Evolutionary conservation across 2,329 filamentous ascomycete genomes (phyloP).

Genomic region (Colletotrichum sp.): DNA sequence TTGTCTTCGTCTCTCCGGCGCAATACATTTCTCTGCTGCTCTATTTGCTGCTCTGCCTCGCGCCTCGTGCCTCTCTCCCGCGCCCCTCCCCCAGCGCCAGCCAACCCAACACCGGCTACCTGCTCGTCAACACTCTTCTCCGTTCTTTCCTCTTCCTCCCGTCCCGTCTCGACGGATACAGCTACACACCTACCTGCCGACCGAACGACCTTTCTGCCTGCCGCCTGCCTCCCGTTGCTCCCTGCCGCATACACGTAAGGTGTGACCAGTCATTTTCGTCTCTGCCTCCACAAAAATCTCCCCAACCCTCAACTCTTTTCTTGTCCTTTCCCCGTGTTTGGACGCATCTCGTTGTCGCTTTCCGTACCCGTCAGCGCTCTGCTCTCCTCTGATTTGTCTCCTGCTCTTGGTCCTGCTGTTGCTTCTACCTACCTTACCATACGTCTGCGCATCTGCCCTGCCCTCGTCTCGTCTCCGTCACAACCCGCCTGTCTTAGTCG

Average conservation of each 20-base stretch:
- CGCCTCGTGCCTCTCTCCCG: background rate
- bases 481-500: background rate
- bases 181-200: background rate
- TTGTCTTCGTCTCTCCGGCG: background rate
- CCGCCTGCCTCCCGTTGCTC: background rate
- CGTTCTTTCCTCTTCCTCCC: background rate
- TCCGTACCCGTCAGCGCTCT: background rate
- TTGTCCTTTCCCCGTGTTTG: background rate
- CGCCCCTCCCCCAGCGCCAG: background rate
- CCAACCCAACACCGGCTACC: background rate
- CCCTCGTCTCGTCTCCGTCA: background rate
- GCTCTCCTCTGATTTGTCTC: background rate
- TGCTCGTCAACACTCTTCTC: background rate
- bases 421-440: background rate
- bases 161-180: background rate
- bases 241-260: slow-evolving; percentile 8
- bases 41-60: background rate
- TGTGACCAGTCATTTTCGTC: slow-evolving; percentile 20
- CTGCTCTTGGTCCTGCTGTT: background rate
- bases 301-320: slow-evolving; percentile 13
- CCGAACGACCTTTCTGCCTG: background rate
- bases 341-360: background rate
- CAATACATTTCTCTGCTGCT: background rate
- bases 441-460: background rate
- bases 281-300: slow-evolving; percentile 6